Evolutionary conservation across 225 moss, liverwort and hornwort genomes (phyloP).

Genomic region (Antitrichia curtipendula): DNA sequence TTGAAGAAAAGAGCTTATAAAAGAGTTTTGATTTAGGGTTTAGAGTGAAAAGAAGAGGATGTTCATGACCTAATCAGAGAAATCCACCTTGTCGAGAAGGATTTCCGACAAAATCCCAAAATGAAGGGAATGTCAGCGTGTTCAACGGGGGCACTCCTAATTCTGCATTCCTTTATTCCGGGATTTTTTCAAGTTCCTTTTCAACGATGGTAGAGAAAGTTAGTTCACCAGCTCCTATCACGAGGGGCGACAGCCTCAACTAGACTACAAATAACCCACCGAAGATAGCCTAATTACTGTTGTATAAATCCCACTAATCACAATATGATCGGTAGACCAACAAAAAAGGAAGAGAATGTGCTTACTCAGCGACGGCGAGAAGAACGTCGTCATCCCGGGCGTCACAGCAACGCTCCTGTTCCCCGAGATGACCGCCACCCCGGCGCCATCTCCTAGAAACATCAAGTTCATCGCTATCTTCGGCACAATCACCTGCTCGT

Average conservation of each 20-base stretch:
- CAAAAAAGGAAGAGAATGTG: neutral
- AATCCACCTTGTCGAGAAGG: neutral
- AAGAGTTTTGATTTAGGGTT: neutral
- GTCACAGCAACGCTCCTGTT: constrained; percentile 16
- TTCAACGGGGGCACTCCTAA: neutral
- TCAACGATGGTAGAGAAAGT: neutral
- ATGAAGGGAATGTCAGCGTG: neutral
- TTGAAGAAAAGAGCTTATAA: too few relatives aligned
- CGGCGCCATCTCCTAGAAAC: constrained; percentile 54
- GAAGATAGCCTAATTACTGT: neutral
- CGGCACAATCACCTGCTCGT: constrained; percentile 38
- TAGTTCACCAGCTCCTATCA: neutral
- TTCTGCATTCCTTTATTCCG: neutral
- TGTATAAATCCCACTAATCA: neutral
- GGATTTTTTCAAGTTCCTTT: neutral
- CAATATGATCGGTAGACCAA: neutral
- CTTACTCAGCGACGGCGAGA: constrained; percentile 52
- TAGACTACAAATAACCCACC: neutral
- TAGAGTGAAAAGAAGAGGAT: neutral
- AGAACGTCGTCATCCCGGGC: constrained; percentile 40
- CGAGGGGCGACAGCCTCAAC: neutral
- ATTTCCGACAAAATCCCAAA: too few relatives aligned
- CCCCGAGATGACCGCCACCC: constrained; percentile 30
- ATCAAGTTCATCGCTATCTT: constrained; percentile 27
- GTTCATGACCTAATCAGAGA: neutral